A percentile compares a stretch with the other conserved stretches of the same genome.
Evolutionary conservation across 208 protist species (phyloP).

Genomic region (Acanthamoeba lugdunensis): DNA sequence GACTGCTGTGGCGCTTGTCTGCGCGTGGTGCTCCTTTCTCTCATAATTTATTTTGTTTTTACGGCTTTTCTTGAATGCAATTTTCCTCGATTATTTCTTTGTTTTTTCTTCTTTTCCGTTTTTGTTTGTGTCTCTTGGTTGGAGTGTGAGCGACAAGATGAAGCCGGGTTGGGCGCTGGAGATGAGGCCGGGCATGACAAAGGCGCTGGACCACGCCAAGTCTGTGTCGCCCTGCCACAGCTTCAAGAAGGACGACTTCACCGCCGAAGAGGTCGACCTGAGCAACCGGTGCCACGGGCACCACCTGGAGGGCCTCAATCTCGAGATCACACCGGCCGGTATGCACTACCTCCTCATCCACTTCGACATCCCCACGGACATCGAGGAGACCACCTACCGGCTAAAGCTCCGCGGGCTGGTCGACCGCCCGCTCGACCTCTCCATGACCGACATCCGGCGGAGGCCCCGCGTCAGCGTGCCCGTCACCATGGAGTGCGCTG

Average conservation of each 20-base stretch:
- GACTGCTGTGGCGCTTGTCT: no score
- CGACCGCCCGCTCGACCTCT: not conserved
- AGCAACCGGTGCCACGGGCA: constrained; percentile 13
- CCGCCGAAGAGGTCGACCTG: not conserved
- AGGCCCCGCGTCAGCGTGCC: constrained; percentile 33
- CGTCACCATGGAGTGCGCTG: constrained; percentile 67
- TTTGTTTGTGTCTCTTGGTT: no score
- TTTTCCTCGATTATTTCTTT: no score
- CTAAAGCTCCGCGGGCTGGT: constrained; percentile 1
- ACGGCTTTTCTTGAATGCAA: no score
- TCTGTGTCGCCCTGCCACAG: not conserved
- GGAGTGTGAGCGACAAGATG: no score
- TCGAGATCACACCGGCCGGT: constrained; percentile 2
- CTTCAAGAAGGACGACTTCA: constrained; percentile 15
- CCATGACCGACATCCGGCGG: constrained; percentile 42
- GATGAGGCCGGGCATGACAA: no score
- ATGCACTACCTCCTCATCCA: constrained; percentile 71
- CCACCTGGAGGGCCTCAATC: constrained; percentile 21
- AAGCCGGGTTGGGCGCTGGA: no score
- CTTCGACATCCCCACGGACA: constrained; percentile 30
- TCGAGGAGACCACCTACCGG: constrained; percentile 3
- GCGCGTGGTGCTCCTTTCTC: no score
- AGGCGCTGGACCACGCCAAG: no score
- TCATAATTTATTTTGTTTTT: no score
- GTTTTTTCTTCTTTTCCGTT: no score